Base-by-base conservation (phyloP, 306 rosid species). In the Argentina anserina region DNA sequence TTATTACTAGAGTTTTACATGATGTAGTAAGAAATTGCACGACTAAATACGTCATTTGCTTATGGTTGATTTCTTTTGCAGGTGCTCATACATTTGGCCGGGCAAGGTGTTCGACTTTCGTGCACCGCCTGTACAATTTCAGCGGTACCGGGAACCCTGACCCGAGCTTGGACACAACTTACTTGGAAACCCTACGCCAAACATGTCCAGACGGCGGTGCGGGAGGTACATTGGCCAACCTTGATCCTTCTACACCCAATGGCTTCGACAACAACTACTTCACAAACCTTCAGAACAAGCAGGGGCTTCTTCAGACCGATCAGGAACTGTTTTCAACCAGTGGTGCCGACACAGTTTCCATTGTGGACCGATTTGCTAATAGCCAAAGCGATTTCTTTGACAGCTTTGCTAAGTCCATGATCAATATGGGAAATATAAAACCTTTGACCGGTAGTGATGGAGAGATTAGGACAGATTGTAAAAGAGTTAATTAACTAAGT, bases 41-140 rank as follows among this genome's bases (percentile, higher is more conserved):
- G 8, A 23, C 7, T 6, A 25, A 26, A 55, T 25, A 55, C 62
- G 25, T 4, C 62, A 0, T 28, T 29, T 3, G 43, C 4, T 42
- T 10, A 26, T 59, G 23, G 33, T 7, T 15, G 13, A 6, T 23
- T 20, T 36, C 36, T 9, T 40, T 60, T 37, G 7, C 29, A 85
- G 86, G 89, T 59, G 85, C 83, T 15, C 90, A 86, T 47, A 80
- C 87, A 7, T 83, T 86, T 29, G 90, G 90, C 2, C 64, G 80
- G 34, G 82, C 85, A 31, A 70, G 71, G 33, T 86, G 87, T 41
- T 0, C 2, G 4, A 7, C 61, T 2, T 80, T 86, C 42, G 8
- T 7, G 9, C 23, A 9, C 1, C 76, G 85, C 1, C 63, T 83
- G 11, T 78, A 56, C 63, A 10, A 86, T 50, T 86, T 86, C 72